These are phyloP conservation scores for Aureobasidium sp. DNA, from an alignment of 2,329 filamentous ascomycete species.

Conservation along the genomic window DNA sequence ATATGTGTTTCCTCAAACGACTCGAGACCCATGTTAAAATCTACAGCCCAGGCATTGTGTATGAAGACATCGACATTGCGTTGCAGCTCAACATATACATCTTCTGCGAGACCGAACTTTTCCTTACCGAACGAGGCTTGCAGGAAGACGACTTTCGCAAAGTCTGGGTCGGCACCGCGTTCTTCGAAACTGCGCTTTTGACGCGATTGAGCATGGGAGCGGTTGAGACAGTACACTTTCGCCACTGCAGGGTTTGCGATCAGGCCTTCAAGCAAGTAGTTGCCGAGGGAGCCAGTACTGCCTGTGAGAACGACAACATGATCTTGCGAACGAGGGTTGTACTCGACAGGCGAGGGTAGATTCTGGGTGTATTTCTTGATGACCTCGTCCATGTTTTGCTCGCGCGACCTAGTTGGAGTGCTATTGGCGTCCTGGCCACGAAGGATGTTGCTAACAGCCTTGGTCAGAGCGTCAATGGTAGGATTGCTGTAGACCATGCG, in stretches of 20 bases:
- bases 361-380: constrained; percentile 25
- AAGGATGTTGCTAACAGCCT: constrained; percentile 11
- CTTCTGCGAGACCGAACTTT: constrained; percentile 21
- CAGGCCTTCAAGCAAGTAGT: constrained; percentile 26
- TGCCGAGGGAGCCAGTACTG: constrained; percentile 29
- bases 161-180: constrained; percentile 20
- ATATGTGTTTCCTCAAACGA: constrained; percentile 27
- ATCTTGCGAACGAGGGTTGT: constrained; percentile 9
- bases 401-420: constrained; percentile 13
- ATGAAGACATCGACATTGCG: constrained; percentile 24
- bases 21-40: constrained; percentile 29
- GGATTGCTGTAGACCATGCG: constrained; percentile 28
- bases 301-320: constrained; percentile 29
- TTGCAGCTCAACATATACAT: constrained; percentile 20
- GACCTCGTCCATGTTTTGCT: constrained; percentile 24
- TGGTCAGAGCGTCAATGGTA: constrained; percentile 23
- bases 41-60: constrained; percentile 33
- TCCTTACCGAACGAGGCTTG: constrained; percentile 21
- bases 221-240: constrained; percentile 27
- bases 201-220: constrained; percentile 19
- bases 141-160: constrained; percentile 22
- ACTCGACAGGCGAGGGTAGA: constrained; percentile 14
- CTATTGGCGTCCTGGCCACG: constrained; percentile 14
- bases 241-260: constrained; percentile 21
- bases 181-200: constrained; percentile 20